Percentiles rank a stretch among this genome's conserved stretches.
These are phyloP conservation scores for Secale cereale DNA, from an alignment of 176 grass and related monocot species.

Conservation along the genomic window DNA sequence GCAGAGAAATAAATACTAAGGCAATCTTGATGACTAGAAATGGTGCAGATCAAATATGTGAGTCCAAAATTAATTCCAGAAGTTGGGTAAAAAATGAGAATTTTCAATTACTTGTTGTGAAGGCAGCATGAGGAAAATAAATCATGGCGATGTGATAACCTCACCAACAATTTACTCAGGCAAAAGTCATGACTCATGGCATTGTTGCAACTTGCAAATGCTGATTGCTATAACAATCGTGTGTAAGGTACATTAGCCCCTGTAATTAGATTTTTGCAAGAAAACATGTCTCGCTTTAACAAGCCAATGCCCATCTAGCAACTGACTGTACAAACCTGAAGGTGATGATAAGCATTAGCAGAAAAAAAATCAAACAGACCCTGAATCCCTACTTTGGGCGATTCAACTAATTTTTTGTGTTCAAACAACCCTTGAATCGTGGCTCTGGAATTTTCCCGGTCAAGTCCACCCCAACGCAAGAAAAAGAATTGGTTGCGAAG, in stretches of 20 bases:
- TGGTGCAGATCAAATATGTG: neutral
- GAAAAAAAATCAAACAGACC: neutral
- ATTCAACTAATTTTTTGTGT: neutral
- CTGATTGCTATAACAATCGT: neutral
- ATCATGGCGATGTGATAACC: neutral
- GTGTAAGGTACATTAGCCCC: neutral
- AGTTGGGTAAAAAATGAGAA: slow-evolving; percentile 3
- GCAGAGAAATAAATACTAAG: neutral
- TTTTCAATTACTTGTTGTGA: neutral
- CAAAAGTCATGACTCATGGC: neutral
- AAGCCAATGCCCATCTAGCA: neutral
- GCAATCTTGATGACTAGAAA: neutral
- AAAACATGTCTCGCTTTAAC: neutral
- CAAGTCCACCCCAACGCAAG: neutral
- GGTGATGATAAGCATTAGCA: neutral
- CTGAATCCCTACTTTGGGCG: neutral
- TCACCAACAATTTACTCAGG: neutral
- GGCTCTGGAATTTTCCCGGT: neutral
- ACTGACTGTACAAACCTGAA: neutral
- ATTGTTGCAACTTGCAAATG: neutral
- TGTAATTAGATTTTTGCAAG: neutral
- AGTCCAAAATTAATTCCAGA: neutral
- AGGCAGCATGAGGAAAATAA: neutral
- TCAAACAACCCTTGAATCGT: neutral
- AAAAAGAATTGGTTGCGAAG: neutral